Conservation (phyloP, 2,329 filamentous ascomycete genomes). For the Talaromyces marneffei region DNA sequence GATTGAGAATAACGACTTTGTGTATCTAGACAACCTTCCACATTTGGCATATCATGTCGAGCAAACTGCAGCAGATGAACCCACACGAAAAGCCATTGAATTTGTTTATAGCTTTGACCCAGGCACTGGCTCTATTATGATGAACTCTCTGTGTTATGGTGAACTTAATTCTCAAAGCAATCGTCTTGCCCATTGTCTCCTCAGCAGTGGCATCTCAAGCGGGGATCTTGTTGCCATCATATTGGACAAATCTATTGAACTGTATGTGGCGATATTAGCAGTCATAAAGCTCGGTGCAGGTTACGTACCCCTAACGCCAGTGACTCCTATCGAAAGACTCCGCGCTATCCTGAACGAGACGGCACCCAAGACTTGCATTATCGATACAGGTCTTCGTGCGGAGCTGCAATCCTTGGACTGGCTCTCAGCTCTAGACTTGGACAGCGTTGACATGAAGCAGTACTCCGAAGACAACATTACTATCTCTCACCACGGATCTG, state of each 20-base stretch:
- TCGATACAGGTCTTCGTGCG: slow-evolving; percentile 15
- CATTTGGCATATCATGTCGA: slow-evolving; percentile 54
- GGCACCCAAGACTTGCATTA: slow-evolving; percentile 45
- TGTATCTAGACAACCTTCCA: slow-evolving; percentile 29
- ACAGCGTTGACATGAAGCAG: slow-evolving; percentile 14
- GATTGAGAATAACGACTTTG: slow-evolving; percentile 42
- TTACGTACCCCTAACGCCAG: slow-evolving; percentile 72
- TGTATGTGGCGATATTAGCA: slow-evolving; percentile 71
- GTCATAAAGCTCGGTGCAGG: slow-evolving; percentile 68
- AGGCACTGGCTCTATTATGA: slow-evolving; percentile 23
- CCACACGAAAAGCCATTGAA: slow-evolving; percentile 56
- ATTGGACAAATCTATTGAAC: slow-evolving; percentile 67
- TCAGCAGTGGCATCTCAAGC: slow-evolving; percentile 40
- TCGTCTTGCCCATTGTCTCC: slow-evolving; percentile 54
- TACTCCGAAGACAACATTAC: slow-evolving; percentile 15
- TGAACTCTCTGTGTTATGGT: slow-evolving; percentile 54
- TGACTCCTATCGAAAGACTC: slow-evolving; percentile 59
- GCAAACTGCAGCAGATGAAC: slow-evolving; percentile 41
- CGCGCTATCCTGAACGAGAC: slow-evolving; percentile 59
- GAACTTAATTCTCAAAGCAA: slow-evolving; percentile 62
- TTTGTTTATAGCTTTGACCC: slow-evolving; percentile 52
- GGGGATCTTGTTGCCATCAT: slow-evolving; percentile 64
- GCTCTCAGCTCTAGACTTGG: slow-evolving; percentile 16
- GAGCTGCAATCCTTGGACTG: slow-evolving; percentile 11
- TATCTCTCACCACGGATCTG: slow-evolving; percentile 27